phyloP scores from a whole-genome alignment of 106 monocot species.

The Allium sativum region DNA sequence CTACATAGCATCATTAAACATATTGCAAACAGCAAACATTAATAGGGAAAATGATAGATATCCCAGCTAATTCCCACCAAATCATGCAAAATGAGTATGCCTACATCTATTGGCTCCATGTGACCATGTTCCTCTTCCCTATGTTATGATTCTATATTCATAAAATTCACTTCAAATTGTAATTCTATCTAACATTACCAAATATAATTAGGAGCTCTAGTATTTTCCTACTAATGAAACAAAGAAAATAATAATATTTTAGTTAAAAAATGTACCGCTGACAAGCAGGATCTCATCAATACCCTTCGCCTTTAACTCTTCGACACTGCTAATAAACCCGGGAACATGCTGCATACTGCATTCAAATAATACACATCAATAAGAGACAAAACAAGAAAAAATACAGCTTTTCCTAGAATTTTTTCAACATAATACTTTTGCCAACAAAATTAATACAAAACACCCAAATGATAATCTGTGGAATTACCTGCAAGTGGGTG shows the following conservation, averaged over 20 bases:
- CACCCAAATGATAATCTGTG: neutral
- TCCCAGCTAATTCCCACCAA: too few relatives aligned
- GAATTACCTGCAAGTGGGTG: conserved; percentile 88
- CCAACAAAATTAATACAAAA: neutral
- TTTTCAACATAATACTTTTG: neutral
- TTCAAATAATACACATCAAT: neutral
- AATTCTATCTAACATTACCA: too few relatives aligned
- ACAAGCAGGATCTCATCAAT: conserved; percentile 80
- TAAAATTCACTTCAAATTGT: too few relatives aligned
- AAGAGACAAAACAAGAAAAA: neutral
- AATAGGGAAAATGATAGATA: too few relatives aligned
- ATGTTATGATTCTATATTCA: too few relatives aligned
- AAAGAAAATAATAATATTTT: neutral
- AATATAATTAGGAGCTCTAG: too few relatives aligned
- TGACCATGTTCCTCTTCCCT: too few relatives aligned
- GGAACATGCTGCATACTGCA: conserved; percentile 89
- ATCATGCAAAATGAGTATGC: too few relatives aligned
- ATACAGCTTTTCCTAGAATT: neutral
- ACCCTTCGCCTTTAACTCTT: conserved; percentile 81
- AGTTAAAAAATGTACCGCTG: conserved; percentile 45
- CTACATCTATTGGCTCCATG: too few relatives aligned
- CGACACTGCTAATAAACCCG: conserved; percentile 56
- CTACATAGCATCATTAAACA: too few relatives aligned
- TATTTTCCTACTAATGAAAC: too few relatives aligned
- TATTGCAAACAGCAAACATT: too few relatives aligned